These are phyloP conservation scores for Colletotrichum australisinense DNA, from an alignment of 2,329 filamentous ascomycete genomes.

Conservation along the genomic window DNA sequence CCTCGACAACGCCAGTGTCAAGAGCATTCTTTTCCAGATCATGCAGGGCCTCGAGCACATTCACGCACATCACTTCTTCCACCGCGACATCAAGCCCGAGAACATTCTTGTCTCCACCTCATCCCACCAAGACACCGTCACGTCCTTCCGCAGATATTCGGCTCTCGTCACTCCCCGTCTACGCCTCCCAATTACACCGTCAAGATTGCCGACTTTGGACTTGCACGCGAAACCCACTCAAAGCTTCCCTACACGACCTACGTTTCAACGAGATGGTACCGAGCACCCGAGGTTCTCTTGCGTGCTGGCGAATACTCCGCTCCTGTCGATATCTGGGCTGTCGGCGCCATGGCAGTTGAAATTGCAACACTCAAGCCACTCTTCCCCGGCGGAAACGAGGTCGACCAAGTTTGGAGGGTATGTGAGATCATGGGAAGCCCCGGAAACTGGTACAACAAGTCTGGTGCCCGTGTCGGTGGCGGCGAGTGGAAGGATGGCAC, in stretches of 20 bases:
- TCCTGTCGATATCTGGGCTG: constrained; percentile 97
- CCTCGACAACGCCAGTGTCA: constrained; percentile 90
- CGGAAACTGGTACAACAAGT: constrained; percentile 97
- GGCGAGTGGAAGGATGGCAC: constrained; percentile 98
- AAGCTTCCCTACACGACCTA: constrained; percentile 98
- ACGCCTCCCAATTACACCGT: constrained; percentile 95
- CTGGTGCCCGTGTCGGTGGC: constrained; percentile 86
- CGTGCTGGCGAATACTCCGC: constrained; percentile 97
- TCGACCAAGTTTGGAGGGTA: constrained; percentile 98
- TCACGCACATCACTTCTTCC: constrained; percentile 96
- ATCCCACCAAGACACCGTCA: constrained; percentile 80
- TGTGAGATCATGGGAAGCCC: constrained; percentile 99
- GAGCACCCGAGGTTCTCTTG: constrained; percentile 92
- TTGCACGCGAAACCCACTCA: constrained; percentile 97
- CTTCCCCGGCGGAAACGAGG: constrained; percentile 97
- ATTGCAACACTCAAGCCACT: constrained; percentile 96
- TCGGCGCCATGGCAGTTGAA: constrained; percentile 98
- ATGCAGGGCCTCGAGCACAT: constrained; percentile 97
- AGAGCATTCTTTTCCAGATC: constrained; percentile 98
- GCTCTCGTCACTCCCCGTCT: constrained; percentile 93
- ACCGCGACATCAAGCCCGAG: constrained; percentile 98
- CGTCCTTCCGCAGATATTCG: constrained; percentile 90
- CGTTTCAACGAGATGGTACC: constrained; percentile 98
- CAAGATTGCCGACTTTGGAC: constrained; percentile 98
- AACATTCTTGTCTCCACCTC: constrained; percentile 98